Evolutionary conservation across 2,329 filamentous ascomycete species (phyloP).

Genomic region (Capronia americana): DNA sequence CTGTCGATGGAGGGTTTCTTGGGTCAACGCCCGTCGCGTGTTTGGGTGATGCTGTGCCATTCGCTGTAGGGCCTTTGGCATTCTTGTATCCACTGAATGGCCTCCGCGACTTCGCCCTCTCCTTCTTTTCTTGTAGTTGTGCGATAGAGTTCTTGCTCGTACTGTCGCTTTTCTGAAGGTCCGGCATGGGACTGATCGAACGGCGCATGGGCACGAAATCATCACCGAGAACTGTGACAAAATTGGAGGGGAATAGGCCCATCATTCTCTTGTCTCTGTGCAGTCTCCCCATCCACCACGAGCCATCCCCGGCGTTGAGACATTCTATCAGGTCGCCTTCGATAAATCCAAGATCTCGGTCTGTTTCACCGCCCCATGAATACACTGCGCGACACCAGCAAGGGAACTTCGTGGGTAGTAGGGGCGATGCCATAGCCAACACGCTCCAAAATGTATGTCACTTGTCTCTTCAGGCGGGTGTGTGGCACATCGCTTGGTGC

Average conservation of each 20-base stretch:
- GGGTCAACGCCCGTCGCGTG: conserved; percentile 41
- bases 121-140: conserved; percentile 53
- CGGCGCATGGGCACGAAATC: conserved; percentile 74
- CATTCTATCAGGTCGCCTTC: conserved; percentile 98
- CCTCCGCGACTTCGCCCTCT: conserved; percentile 65
- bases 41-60: conserved; percentile 40
- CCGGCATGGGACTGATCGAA: conserved; percentile 59
- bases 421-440: conserved; percentile 44
- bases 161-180: conserved; percentile 54
- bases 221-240: conserved; percentile 86
- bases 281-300: conserved; percentile 96
- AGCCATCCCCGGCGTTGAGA: conserved; percentile 94
- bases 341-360: conserved; percentile 93
- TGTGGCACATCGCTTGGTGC: conserved; percentile 6
- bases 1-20: conserved; percentile 46
- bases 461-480: conserved; percentile 9
- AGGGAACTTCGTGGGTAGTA: conserved; percentile 78
- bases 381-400: conserved; percentile 92
- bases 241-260: conserved; percentile 95
- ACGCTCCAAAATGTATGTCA: not conserved
- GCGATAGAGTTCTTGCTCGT: conserved; percentile 36
- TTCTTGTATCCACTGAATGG: conserved; percentile 69
- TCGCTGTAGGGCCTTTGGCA: conserved; percentile 48
- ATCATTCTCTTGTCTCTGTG: conserved; percentile 88
- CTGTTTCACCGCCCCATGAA: conserved; percentile 94